These are phyloP conservation scores for Pleurotus tuoliensis DNA, from an alignment of 768 basidiomycete genomes.

Conservation along the genomic window DNA sequence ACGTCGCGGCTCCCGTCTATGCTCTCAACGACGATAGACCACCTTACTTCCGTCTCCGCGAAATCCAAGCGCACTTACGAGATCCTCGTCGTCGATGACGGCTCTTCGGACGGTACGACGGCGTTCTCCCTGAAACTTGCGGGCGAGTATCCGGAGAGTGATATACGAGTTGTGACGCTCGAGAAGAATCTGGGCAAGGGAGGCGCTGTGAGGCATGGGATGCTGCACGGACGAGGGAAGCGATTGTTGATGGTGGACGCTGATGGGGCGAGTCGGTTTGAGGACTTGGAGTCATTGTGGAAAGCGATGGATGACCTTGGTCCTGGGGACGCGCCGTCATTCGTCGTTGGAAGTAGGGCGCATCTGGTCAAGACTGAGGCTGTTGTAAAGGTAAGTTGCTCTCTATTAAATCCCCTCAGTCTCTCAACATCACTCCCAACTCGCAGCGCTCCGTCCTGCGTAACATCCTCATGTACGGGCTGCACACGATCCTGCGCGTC, in stretches of 20 bases:
- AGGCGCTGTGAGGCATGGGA: conserved; percentile 89
- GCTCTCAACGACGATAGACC: conserved; percentile 71
- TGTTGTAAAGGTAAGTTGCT: conserved; percentile 75
- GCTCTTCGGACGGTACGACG: conserved; percentile 75
- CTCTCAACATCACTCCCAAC: not conserved
- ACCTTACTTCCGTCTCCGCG: conserved; percentile 41
- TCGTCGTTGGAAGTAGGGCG: conserved; percentile 85
- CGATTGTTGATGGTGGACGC: conserved; percentile 91
- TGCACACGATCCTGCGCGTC: conserved; percentile 85
- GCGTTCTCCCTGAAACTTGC: conserved; percentile 63
- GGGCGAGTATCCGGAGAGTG: conserved; percentile 43
- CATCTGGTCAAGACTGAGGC: conserved; percentile 91
- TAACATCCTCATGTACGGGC: conserved; percentile 90
- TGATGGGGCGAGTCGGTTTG: conserved; percentile 87
- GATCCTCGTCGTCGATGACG: conserved; percentile 88
- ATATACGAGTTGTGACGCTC: conserved; percentile 77
- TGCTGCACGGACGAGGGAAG: conserved; percentile 74
- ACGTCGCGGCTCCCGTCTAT: conserved; percentile 77
- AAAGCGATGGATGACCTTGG: conserved; percentile 62
- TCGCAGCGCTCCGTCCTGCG: conserved; percentile 79
- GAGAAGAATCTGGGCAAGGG: conserved; percentile 88
- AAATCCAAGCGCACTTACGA: conserved; percentile 59
- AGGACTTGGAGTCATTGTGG: conserved; percentile 81
- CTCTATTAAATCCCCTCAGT: not conserved
- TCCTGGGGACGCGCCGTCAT: conserved; percentile 46